Evolutionary conservation across 1,284 basidiomycete genomes (phyloP).

Genomic region (Sanghuangporus sanghuang): DNA sequence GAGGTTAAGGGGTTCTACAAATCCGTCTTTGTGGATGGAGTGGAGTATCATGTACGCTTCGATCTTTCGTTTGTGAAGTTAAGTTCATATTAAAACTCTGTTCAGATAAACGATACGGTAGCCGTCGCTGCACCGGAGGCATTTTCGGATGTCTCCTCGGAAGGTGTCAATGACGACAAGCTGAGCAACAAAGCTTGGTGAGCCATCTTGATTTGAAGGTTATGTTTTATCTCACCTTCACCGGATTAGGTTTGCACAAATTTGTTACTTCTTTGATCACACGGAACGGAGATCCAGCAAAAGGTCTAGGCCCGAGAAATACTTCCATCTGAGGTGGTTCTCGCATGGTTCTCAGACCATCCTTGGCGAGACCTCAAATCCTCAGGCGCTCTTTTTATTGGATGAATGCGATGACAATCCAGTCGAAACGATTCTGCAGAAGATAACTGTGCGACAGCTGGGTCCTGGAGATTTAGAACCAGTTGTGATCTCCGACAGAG

Average conservation of each 20-base stretch:
- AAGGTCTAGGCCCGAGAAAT: slow-evolving; percentile 27
- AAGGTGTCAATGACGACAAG: background rate
- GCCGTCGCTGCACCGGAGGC: slow-evolving; percentile 35
- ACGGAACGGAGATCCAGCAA: slow-evolving; percentile 19
- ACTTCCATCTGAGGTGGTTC: slow-evolving; percentile 64
- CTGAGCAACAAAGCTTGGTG: background rate
- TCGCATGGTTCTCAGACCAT: slow-evolving; percentile 59
- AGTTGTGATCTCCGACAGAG: slow-evolving; percentile 29
- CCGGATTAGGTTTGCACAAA: slow-evolving; percentile 52
- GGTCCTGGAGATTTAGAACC: slow-evolving; percentile 38
- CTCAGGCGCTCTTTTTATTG: slow-evolving; percentile 49
- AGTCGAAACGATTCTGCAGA: slow-evolving; percentile 48
- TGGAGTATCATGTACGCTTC: slow-evolving; percentile 42
- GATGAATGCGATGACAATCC: slow-evolving; percentile 48
- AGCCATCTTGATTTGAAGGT: background rate
- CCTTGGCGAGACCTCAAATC: slow-evolving; percentile 58
- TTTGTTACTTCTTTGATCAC: slow-evolving; percentile 53
- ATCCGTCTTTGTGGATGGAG: slow-evolving; percentile 49
- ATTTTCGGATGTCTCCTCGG: background rate
- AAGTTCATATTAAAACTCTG: background rate
- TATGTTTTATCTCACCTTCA: background rate
- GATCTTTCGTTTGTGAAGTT: background rate
- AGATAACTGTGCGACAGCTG: slow-evolving; percentile 44
- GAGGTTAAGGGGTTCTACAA: slow-evolving; percentile 30
- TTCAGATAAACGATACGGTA: slow-evolving; percentile 53